Conservation (phyloP, 1,284 basidiomycete genomes). For the Peniophora sp. region DNA sequence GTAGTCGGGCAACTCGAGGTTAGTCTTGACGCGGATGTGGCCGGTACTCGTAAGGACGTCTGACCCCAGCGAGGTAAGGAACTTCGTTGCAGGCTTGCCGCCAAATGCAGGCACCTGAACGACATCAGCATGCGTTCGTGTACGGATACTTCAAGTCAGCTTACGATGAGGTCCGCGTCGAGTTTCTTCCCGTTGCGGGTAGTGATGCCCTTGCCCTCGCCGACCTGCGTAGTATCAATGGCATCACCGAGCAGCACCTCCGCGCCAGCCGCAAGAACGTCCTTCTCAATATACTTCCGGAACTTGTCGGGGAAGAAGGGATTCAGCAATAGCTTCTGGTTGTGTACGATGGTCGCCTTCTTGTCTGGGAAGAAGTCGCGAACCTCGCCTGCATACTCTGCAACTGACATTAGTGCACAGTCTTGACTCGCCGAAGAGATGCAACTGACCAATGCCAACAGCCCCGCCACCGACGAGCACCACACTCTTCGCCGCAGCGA, state of each 20-base stretch:
- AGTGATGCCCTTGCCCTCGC: conserved; percentile 25
- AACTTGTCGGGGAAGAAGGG: conserved; percentile 46
- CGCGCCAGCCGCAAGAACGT: conserved; percentile 35
- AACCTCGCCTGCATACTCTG: conserved; percentile 10
- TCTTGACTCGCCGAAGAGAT: no score
- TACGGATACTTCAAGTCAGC: no score
- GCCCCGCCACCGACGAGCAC: conserved; percentile 55
- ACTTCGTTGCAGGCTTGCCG: conserved; percentile 39
- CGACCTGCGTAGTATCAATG: conserved; percentile 33
- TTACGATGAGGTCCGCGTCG: conserved; percentile 53
- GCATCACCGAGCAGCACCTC: conserved; percentile 49
- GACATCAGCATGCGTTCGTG: conserved; percentile 2
- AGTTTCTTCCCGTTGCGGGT: conserved; percentile 48
- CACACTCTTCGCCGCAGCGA: conserved; percentile 39
- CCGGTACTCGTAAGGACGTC: conserved; percentile 32
- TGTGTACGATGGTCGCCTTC: conserved; percentile 60
- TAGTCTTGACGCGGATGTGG: conserved; percentile 40
- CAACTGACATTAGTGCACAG: no score
- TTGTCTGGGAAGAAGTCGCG: conserved; percentile 31
- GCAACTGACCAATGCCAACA: conserved; percentile 50
- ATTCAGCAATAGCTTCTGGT: conserved; percentile 46
- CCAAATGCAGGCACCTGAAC: conserved; percentile 43
- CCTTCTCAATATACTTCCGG: conserved; percentile 38
- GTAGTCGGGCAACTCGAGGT: conserved; percentile 41
- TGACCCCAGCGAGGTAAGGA: conserved; percentile 35